A percentile compares a stretch with the other conserved stretches of the same genome.
These are phyloP conservation scores for Saccharomycopsis sp. DNA, from an alignment of 805 yeast genomes.

Conservation along the genomic window DNA sequence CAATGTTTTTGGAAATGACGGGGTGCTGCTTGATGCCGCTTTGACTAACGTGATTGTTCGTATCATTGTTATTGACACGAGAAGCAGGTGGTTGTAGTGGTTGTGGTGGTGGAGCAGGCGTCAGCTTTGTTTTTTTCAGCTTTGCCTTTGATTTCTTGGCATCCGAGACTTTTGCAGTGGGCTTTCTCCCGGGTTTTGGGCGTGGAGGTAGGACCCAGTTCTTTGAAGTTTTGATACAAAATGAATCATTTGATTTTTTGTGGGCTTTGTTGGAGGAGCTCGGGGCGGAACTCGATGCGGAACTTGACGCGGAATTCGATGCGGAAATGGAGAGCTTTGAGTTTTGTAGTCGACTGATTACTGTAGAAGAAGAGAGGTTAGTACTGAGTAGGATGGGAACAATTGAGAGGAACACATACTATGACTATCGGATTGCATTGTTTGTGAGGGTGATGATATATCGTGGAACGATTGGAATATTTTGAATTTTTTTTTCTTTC, in stretches of 20 bases:
- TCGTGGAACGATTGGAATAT: too few species aligned
- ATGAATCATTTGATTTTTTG: slow-evolving; percentile 1
- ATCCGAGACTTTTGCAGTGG: slow-evolving; percentile 19
- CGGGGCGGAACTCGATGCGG: too few species aligned
- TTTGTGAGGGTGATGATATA: too few species aligned
- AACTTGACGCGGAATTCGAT: too few species aligned
- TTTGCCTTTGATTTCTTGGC: slow-evolving; percentile 5
- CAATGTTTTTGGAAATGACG: neutral
- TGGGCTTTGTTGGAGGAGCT: neutral
- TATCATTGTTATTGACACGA: neutral
- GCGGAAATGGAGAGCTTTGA: too few species aligned
- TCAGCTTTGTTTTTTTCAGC: neutral
- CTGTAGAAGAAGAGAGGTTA: too few species aligned
- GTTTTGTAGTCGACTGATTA: too few species aligned
- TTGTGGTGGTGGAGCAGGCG: neutral
- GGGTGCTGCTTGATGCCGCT: neutral
- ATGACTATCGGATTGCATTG: too few species aligned
- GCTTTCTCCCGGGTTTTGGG: slow-evolving; percentile 41
- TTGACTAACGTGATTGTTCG: neutral
- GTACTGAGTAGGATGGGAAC: too few species aligned
- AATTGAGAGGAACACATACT: too few species aligned
- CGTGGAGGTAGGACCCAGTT: slow-evolving; percentile 43
- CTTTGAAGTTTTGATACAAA: slow-evolving; percentile 32
- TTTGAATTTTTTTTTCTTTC: too few species aligned
- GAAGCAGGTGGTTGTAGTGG: neutral